Evolutionary conservation across 345 rosid species (phyloP), one percentile per base, ranked within the genome.

Genomic region (Ceriops zippeliana): DNA sequence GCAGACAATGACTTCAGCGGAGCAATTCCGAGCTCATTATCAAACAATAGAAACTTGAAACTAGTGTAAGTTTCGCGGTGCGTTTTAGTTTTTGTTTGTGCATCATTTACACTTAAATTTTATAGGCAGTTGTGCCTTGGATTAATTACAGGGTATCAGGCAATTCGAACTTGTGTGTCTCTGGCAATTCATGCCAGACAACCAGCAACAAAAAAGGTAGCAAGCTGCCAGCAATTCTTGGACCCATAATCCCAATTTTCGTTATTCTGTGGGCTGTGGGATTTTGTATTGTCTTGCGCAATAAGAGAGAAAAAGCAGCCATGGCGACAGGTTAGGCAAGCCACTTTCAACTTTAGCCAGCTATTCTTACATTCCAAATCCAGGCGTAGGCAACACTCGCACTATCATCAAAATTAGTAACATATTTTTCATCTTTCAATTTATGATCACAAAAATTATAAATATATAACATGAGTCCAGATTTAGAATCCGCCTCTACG

Each of bases 161-260:
- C 9, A 83, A 81, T 68, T 76, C 85, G 8, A 56, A 64, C 19
- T 62, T 82, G 65, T 84, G 87, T 16, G 74, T n/a, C 56, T 63
- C 82, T 1, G 78, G 81, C 61, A 61, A 84, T 22, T 66, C 78
- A 2, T 84, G 85, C 38, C 26, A 59, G 15, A 63, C 79, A 31
- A 30, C 63, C 0, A 57, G 15, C 34, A 5, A 63, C 6, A 75
- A 54, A 47, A 82, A 80, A 59, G 81, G 59, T 5, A 79, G 65
- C 73, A 82, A 76, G 57, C 61, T 68, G 11, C 84, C 83, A 0
- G 71, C 63, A 31, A 82, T 86, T 5, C 74, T 86, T 28, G 87
- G 87, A 66, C 34, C 67, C 62, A 60, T 67, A 19, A 71, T 86
- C 52, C 79, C 90, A 58, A 16, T 52, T 49, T 78, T 76, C 65